A percentile compares a stretch with the other conserved stretches of the same genome.
Evolutionary conservation across 192 early-diverging fungal species (phyloP).

Genomic region (Backusella australiensis): DNA sequence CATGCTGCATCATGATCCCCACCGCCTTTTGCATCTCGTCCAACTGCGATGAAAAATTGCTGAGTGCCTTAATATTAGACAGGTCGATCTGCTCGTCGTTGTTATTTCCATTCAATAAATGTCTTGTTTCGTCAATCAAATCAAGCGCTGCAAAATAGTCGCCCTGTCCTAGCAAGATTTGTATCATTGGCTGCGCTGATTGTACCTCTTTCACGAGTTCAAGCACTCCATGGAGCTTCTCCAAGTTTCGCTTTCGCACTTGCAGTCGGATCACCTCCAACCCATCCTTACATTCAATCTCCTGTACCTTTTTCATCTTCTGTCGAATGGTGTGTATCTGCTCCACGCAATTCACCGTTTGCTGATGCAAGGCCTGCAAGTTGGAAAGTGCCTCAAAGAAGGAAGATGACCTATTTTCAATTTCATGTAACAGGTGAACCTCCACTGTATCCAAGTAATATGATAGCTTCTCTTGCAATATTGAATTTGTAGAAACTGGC

Average conservation of each 20-base stretch:
- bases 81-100: conserved; percentile 43
- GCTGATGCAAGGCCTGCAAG: conserved; percentile 87
- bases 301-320: conserved; percentile 61
- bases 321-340: conserved; percentile 81
- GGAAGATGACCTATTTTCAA: conserved; percentile 88
- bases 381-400: conserved; percentile 96
- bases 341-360: conserved; percentile 85
- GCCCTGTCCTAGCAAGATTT: conserved; percentile 72
- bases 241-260: conserved; percentile 70
- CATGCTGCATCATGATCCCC: conserved; percentile 71
- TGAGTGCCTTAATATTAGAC: conserved; percentile 55
- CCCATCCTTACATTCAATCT: conserved; percentile 70
- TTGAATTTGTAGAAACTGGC: conserved; percentile 59
- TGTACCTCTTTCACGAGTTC: conserved; percentile 72
- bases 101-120: conserved; percentile 46
- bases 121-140: conserved; percentile 79
- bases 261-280: conserved; percentile 82
- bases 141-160: conserved; percentile 90
- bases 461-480: conserved; percentile 88
- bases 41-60: conserved; percentile 61
- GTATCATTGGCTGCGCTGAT: conserved; percentile 81
- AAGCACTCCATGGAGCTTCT: conserved; percentile 63
- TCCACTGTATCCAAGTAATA: conserved; percentile 93
- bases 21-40: conserved; percentile 63
- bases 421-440: conserved; percentile 91